Percentiles rank a stretch among this genome's conserved stretches.
phyloP scores from a whole-genome alignment of 2,329 filamentous ascomycete genomes.

The Penicillium sp. region DNA sequence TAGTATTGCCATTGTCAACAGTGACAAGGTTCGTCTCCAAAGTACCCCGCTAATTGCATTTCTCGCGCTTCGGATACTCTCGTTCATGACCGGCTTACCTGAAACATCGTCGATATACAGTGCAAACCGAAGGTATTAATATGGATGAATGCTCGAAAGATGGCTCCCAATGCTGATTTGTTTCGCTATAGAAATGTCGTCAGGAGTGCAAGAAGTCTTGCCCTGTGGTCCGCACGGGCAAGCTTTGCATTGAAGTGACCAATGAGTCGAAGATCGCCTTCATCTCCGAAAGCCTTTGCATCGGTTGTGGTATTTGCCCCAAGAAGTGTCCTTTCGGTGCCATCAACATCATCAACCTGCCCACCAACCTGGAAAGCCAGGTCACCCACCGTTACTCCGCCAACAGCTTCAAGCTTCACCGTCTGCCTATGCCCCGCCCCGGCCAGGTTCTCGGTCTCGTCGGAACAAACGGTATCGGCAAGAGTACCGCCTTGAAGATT shows the following conservation, averaged over 20 bases:
- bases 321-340: constrained; percentile 99
- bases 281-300: constrained; percentile 94
- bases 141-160: neutral
- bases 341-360: constrained; percentile 99
- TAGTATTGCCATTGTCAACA: constrained; percentile 98
- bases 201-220: constrained; percentile 99
- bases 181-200: constrained; percentile 78
- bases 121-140: constrained; percentile 80
- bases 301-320: constrained; percentile 98
- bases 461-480: constrained; percentile 99
- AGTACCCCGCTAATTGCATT: constrained; percentile 40
- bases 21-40: constrained; percentile 76
- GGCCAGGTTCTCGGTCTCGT: constrained; percentile 95
- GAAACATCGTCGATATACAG: constrained; percentile 52
- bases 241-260: constrained; percentile 93
- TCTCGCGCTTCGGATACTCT: constrained; percentile 39
- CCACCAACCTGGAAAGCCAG: constrained; percentile 97
- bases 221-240: constrained; percentile 94
- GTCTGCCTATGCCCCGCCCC: constrained; percentile 91
- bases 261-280: constrained; percentile 92
- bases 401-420: constrained; percentile 99
- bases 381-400: constrained; percentile 98
- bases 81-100: constrained; percentile 45
- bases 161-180: neutral
- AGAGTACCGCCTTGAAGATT: constrained; percentile 99